Evolutionary conservation across 2,329 filamentous ascomycete species (phyloP).

Genomic region (Talaromyces islandicus): DNA sequence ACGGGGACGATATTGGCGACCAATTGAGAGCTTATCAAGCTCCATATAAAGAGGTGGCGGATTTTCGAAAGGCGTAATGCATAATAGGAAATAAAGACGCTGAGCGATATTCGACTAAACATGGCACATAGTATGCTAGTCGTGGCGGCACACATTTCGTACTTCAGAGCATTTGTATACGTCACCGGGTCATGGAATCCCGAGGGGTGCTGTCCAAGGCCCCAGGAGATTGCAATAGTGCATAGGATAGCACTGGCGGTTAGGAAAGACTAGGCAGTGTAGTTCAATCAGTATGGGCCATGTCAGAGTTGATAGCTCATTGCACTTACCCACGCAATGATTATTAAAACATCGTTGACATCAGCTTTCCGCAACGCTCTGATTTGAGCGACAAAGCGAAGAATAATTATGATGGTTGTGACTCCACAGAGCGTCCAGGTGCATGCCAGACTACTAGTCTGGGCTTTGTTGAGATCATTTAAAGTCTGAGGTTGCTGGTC

Average conservation of each 20-base stretch:
- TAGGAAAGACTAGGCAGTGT: constrained; percentile 2
- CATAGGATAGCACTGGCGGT: constrained; percentile 3
- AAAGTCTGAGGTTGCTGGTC: not conserved
- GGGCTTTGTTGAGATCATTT: not conserved
- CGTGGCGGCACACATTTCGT: constrained; percentile 12
- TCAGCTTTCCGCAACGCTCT: not conserved
- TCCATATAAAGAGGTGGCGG: constrained; percentile 12
- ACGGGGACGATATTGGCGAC: constrained; percentile 11
- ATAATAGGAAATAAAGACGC: constrained; percentile 14
- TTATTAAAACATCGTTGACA: constrained; percentile 10
- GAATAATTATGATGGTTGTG: constrained; percentile 5
- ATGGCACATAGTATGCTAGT: constrained; percentile 13
- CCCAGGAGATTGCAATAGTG: constrained; percentile 13
- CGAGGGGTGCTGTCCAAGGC: constrained; percentile 13
- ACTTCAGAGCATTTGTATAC: constrained; percentile 11
- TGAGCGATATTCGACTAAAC: constrained; percentile 15
- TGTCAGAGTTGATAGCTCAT: not conserved
- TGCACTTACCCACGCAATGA: constrained; percentile 10
- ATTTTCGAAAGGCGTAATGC: constrained; percentile 9
- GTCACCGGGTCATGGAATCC: constrained; percentile 5
- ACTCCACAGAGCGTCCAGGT: constrained; percentile 7
- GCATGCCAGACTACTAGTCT: not conserved
- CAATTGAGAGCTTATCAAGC: constrained; percentile 12
- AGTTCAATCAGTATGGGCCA: not conserved
- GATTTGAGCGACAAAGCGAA: constrained; percentile 8